These are phyloP conservation scores for Yamagishiella unicocca DNA, from an alignment of 139 green algal species.

Conservation along the genomic window DNA sequence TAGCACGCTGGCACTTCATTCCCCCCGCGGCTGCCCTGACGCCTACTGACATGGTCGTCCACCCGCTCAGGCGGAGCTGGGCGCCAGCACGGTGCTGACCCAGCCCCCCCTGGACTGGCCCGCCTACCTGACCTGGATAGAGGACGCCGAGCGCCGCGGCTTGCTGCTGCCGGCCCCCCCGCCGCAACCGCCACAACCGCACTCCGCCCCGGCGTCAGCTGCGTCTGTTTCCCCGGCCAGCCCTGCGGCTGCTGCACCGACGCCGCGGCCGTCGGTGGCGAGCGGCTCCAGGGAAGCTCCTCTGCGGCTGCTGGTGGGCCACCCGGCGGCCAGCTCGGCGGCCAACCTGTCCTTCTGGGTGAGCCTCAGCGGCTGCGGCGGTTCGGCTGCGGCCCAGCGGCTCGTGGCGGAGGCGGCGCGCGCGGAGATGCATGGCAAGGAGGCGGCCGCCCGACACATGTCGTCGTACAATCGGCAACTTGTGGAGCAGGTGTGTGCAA, in stretches of 20 bases:
- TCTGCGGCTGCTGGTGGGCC: conserved; percentile 70
- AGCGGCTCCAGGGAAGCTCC: not conserved
- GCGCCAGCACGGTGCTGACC: conserved; percentile 78
- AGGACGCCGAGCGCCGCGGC: conserved; percentile 52
- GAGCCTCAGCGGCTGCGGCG: conserved; percentile 58
- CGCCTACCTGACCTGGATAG: conserved; percentile 68
- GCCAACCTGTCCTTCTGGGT: conserved; percentile 81
- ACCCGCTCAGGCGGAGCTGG: conserved; percentile 65
- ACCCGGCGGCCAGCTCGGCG: conserved; percentile 69
- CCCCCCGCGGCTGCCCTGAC: too few relatives aligned
- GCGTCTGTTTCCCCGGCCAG: not conserved
- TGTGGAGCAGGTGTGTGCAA: conserved; percentile 47
- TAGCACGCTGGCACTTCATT: too few relatives aligned
- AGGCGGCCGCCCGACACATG: not conserved
- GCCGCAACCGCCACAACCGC: not conserved
- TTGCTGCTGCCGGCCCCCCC: conserved; percentile 30
- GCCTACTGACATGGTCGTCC: not conserved
- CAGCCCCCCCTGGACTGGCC: conserved; percentile 80
- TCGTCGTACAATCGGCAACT: conserved; percentile 47
- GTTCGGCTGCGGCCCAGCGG: conserved; percentile 26
- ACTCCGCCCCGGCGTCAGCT: not conserved
- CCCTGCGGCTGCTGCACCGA: not conserved
- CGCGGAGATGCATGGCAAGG: conserved; percentile 46
- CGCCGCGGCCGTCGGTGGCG: not conserved
- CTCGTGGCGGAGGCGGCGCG: conserved; percentile 49